Evolutionary conservation across 2,329 filamentous ascomycete genomes (phyloP).

Genomic region (Hymenoscyphus repandus): DNA sequence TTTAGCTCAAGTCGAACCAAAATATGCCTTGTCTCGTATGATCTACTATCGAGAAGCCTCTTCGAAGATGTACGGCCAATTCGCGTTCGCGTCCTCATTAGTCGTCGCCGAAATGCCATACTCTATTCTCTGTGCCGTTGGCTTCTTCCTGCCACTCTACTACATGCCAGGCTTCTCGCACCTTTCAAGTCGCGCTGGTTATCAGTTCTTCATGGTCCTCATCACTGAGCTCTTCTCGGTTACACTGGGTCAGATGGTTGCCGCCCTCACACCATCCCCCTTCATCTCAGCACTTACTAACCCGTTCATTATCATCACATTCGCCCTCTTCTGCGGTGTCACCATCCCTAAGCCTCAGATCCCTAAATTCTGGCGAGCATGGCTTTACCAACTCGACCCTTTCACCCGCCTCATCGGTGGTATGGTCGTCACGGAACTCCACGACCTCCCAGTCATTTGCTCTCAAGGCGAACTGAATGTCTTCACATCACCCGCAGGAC

Average conservation of each 20-base stretch:
- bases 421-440: conserved; percentile 73
- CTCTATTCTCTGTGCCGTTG: conserved; percentile 70
- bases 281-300: conserved; percentile 78
- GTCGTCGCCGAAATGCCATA: conserved; percentile 83
- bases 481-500: conserved; percentile 61
- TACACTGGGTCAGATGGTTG: conserved; percentile 70
- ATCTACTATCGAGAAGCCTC: conserved; percentile 84
- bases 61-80: conserved; percentile 78
- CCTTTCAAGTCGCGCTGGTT: conserved; percentile 63
- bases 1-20: conserved; percentile 76
- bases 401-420: conserved; percentile 78
- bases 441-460: conserved; percentile 60
- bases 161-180: conserved; percentile 72
- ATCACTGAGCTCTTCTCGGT: conserved; percentile 82
- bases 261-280: conserved; percentile 70
- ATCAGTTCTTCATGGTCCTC: conserved; percentile 81
- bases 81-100: conserved; percentile 73
- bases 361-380: conserved; percentile 70
- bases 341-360: conserved; percentile 75
- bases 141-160: conserved; percentile 79
- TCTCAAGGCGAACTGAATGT: conserved; percentile 54
- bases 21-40: conserved; percentile 73
- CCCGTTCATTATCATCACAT: conserved; percentile 77
- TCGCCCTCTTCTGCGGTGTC: conserved; percentile 83
- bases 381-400: conserved; percentile 78